These are phyloP conservation scores for Ustilago sp. DNA, from an alignment of 1,284 basidiomycete species.

Conservation along the genomic window DNA sequence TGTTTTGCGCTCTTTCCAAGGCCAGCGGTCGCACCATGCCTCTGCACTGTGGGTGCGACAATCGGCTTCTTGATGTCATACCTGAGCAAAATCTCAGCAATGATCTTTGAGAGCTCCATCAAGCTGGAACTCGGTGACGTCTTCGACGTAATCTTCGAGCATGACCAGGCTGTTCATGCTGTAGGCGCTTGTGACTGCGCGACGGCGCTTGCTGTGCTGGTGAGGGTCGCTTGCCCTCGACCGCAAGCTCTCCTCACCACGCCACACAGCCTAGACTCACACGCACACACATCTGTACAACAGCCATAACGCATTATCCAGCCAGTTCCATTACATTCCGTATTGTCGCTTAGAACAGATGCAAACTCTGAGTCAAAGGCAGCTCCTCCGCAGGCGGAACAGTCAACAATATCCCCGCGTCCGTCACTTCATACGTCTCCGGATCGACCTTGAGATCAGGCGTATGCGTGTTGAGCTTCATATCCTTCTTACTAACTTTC, in stretches of 20 bases:
- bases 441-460: constrained; percentile 91
- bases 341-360: constrained; percentile 22
- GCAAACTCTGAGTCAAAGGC: constrained; percentile 57
- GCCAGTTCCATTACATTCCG: neutral
- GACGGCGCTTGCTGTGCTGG: constrained; percentile 28
- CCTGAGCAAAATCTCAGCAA: too few species aligned
- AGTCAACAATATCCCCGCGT: constrained; percentile 54
- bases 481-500: constrained; percentile 82
- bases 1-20: too few species aligned
- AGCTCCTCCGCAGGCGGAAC: constrained; percentile 58
- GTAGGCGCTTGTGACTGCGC: constrained; percentile 49
- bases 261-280: neutral
- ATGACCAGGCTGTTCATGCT: constrained; percentile 55
- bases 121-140: constrained; percentile 27
- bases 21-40: too few species aligned
- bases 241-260: constrained; percentile 5
- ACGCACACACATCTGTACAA: neutral
- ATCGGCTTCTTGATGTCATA: too few species aligned
- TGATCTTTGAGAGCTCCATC: too few species aligned
- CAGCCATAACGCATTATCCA: neutral
- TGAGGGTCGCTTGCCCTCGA: constrained; percentile 37
- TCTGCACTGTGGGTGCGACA: too few species aligned
- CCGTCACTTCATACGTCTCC: constrained; percentile 76
- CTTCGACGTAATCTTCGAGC: constrained; percentile 61
- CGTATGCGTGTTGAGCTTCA: constrained; percentile 89